Percentiles rank a stretch among this genome's conserved stretches.
These are phyloP conservation scores for Sugiyamaella sp. DNA, from an alignment of 1,139 yeast species.

Conservation along the genomic window DNA sequence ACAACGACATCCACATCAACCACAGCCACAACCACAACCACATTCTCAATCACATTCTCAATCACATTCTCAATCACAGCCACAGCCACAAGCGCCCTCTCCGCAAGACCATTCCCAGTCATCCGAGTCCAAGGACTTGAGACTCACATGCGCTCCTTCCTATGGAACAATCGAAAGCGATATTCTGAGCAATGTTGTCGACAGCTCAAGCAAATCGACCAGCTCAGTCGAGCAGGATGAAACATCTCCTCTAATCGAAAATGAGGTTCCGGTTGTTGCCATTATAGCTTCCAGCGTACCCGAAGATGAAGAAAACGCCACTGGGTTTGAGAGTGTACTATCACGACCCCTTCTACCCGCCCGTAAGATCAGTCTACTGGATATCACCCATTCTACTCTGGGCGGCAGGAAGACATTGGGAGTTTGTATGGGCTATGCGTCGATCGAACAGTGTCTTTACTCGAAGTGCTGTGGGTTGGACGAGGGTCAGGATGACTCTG, in stretches of 20 bases:
- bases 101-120: neutral
- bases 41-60: too few species aligned
- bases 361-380: constrained; percentile 29
- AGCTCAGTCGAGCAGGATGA: constrained; percentile 15
- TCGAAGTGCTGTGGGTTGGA: constrained; percentile 13
- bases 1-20: neutral
- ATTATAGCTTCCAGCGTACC: neutral
- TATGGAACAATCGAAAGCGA: constrained; percentile 1
- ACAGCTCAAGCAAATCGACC: neutral
- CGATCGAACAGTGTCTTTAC: constrained; percentile 24
- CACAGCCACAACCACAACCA: too few species aligned
- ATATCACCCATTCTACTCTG: constrained; percentile 34
- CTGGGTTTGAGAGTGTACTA: neutral
- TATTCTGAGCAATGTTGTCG: neutral
- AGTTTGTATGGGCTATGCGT: constrained; percentile 55
- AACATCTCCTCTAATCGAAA: constrained; percentile 23
- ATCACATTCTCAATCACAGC: too few species aligned
- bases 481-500: constrained; percentile 2
- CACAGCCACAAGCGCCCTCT: too few species aligned
- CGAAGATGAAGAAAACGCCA: neutral
- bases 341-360: constrained; percentile 4
- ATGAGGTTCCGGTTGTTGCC: constrained; percentile 22
- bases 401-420: constrained; percentile 45
- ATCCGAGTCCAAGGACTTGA: neutral
- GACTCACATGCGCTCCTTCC: neutral